Percentiles rank a stretch among this genome's conserved stretches.
phyloP scores from a whole-genome alignment of 345 rosid genomes.

The Syzygium oleosum region DNA sequence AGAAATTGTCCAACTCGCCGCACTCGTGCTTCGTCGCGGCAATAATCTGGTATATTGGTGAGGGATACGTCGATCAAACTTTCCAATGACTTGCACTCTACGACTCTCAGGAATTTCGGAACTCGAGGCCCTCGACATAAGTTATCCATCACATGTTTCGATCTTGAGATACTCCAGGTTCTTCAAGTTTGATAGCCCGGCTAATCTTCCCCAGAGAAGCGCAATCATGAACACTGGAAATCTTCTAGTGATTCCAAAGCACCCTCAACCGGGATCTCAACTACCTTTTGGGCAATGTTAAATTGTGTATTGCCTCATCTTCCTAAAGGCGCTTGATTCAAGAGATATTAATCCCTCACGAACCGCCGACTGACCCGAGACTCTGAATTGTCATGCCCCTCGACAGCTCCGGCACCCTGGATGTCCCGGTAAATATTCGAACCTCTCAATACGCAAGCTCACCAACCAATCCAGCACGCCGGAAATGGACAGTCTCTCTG shows the following conservation, averaged over 20 bases:
- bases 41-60: neutral
- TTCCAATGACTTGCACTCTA: neutral
- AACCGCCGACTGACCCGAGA: too few relatives aligned
- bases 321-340: too few relatives aligned
- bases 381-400: too few relatives aligned
- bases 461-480: too few relatives aligned
- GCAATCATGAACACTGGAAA: neutral
- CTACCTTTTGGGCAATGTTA: too few relatives aligned
- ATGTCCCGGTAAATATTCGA: too few relatives aligned
- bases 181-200: neutral
- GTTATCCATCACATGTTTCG: neutral
- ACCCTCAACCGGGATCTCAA: neutral
- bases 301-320: too few relatives aligned
- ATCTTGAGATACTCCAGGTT: neutral
- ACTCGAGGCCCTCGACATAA: neutral
- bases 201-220: neutral
- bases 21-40: neutral
- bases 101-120: neutral
- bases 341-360: too few relatives aligned
- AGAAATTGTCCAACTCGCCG: neutral
- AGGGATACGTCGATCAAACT: neutral
- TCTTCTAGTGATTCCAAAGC: accelerated
- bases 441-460: too few relatives aligned
- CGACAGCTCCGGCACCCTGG: too few relatives aligned
- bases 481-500: too few relatives aligned